Evolutionary conservation across 257 asterid genomes (phyloP).

Genomic region (Plectranthus barbatus): DNA sequence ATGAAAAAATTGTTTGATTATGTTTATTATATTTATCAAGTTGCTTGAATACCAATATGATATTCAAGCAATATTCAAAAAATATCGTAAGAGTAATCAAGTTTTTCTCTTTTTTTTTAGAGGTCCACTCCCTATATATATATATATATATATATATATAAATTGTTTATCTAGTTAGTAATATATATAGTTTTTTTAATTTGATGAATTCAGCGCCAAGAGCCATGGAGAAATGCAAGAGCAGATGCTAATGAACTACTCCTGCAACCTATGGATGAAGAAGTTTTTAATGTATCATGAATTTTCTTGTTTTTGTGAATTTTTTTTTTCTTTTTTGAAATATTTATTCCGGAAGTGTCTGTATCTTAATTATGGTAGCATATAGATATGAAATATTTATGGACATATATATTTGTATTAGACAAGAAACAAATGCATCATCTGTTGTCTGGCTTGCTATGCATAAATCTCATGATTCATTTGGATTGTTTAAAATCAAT

Average conservation of each 20-base stretch:
- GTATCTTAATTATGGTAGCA: conserved; percentile 30
- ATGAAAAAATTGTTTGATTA: too few species aligned
- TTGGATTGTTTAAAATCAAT: conserved; percentile 27
- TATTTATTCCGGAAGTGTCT: conserved; percentile 23
- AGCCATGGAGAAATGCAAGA: conserved; percentile 87
- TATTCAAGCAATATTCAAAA: too few species aligned
- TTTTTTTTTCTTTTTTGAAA: neutral
- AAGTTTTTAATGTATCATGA: conserved; percentile 13
- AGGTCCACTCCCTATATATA: too few species aligned
- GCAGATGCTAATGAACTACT: conserved; percentile 29
- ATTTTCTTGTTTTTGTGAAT: neutral
- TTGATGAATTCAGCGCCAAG: conserved; percentile 50
- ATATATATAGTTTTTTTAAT: neutral
- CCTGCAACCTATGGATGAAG: conserved; percentile 13
- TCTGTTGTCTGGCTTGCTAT: conserved; percentile 45
- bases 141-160: too few species aligned
- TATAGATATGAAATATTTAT: conserved; percentile 18
- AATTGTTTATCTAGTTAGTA: neutral
- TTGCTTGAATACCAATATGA: too few species aligned
- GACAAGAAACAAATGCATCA: conserved; percentile 43
- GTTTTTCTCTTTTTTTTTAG: too few species aligned
- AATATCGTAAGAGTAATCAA: too few species aligned
- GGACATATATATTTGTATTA: conserved; percentile 42
- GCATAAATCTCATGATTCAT: conserved; percentile 13
- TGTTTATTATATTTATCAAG: too few species aligned